A percentile compares a stretch with the other conserved stretches of the same genome.
Evolutionary conservation across 768 basidiomycete genomes (phyloP).

Genomic region (Kwoniella shandongensis): DNA sequence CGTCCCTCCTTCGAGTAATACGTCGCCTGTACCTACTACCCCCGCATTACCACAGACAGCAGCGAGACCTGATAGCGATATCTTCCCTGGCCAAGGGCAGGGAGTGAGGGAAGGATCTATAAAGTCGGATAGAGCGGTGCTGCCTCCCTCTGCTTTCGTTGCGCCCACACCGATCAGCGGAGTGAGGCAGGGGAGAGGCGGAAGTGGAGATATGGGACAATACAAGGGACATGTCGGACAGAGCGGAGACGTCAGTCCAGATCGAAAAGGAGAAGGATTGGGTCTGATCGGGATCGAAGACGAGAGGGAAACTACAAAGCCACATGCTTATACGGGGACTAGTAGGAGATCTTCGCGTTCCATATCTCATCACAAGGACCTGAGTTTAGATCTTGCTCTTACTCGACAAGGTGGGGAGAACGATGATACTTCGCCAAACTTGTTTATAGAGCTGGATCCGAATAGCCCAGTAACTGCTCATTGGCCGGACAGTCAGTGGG

Average conservation of each 20-base stretch:
- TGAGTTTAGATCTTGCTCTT: too few relatives aligned
- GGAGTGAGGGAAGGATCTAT: too few relatives aligned
- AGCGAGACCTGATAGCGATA: conserved; percentile 41
- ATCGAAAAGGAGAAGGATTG: too few relatives aligned
- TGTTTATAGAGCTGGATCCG: conserved; percentile 41
- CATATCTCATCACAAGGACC: neutral
- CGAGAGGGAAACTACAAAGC: neutral
- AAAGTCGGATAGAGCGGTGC: too few relatives aligned
- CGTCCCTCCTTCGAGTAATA: neutral
- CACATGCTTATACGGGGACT: neutral
- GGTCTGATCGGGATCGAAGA: too few relatives aligned
- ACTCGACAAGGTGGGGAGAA: neutral
- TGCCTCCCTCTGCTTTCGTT: conserved; percentile 12
- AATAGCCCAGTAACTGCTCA: conserved; percentile 37
- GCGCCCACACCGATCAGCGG: neutral
- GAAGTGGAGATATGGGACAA: conserved; percentile 1
- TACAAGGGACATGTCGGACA: neutral
- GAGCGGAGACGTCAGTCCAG: neutral
- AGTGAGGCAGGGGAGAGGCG: neutral
- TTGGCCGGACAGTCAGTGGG: conserved; percentile 22
- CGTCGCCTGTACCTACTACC: conserved; percentile 2
- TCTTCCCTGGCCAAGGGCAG: conserved; percentile 40
- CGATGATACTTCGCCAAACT: conserved; percentile 11
- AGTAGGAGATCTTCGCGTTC: neutral
- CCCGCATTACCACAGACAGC: conserved; percentile 18